Conservation (phyloP, 1,284 basidiomycete species). For the Pascua guehoae region DNA sequence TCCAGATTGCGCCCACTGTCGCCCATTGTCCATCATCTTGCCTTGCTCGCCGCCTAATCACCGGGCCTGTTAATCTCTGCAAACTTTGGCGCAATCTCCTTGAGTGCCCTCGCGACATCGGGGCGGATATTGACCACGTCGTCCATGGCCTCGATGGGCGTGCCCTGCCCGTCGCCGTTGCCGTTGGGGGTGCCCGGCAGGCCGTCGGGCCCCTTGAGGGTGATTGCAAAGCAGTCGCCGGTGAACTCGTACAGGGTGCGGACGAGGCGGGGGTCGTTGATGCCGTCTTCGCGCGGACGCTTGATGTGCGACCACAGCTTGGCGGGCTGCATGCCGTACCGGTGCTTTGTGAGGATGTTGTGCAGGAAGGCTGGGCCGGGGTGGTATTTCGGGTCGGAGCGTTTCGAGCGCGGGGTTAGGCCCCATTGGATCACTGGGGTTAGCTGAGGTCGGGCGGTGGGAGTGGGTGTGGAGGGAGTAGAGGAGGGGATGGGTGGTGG, state of each 20-base stretch:
- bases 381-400: slow-evolving; percentile 38
- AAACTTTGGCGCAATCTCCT: slow-evolving; percentile 2
- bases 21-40: too few species aligned
- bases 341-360: slow-evolving; percentile 51
- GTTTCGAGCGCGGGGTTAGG: slow-evolving; percentile 40
- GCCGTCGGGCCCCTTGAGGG: slow-evolving; percentile 45
- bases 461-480: background rate
- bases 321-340: slow-evolving; percentile 37
- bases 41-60: too few species aligned
- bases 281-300: slow-evolving; percentile 39
- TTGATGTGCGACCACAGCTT: slow-evolving; percentile 44
- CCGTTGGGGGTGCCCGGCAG: slow-evolving; percentile 28
- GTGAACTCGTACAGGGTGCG: slow-evolving; percentile 45
- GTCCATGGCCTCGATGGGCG: slow-evolving; percentile 28
- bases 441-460: too few species aligned
- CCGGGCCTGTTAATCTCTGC: slow-evolving; percentile 15
- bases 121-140: slow-evolving; percentile 16
- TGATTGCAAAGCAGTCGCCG: slow-evolving; percentile 43
- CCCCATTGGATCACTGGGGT: slow-evolving; percentile 38
- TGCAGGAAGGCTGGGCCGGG: slow-evolving; percentile 51
- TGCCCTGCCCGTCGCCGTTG: slow-evolving; percentile 44
- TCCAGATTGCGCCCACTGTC: too few species aligned
- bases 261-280: slow-evolving; percentile 39
- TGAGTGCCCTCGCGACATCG: slow-evolving; percentile 6
- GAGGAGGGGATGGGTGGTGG: too few species aligned